Conservation (phyloP, 345 rosid genomes). For the Salix arbutifolia region DNA sequence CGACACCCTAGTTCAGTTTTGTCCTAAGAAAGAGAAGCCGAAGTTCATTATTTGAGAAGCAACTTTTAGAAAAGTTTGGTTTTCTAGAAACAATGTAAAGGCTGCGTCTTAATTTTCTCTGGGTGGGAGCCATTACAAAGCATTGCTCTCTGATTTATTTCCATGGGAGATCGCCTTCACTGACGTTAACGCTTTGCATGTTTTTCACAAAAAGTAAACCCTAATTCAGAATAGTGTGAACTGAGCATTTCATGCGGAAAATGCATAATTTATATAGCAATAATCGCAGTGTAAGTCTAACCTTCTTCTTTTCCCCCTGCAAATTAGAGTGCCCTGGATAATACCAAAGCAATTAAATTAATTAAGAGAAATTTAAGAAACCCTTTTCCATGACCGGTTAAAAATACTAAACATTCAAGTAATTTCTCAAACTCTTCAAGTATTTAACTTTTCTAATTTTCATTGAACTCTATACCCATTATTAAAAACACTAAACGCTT, state of each 20-base stretch:
- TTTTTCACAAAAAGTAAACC: neutral
- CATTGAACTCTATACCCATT: no score
- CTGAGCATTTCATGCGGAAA: neutral
- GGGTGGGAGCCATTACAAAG: constrained; percentile 2
- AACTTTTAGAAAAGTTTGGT: neutral
- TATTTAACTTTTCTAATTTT: no score
- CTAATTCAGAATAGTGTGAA: neutral
- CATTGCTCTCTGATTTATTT: neutral
- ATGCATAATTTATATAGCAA: neutral
- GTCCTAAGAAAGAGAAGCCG: no score
- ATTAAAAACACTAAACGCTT: no score
- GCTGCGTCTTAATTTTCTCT: neutral
- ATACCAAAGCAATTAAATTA: no score
- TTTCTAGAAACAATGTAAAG: neutral
- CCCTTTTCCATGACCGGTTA: no score
- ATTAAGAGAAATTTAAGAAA: no score
- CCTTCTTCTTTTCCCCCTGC: neutral
- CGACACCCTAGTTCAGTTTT: no score
- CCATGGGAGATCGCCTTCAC: neutral
- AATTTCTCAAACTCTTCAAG: no score
- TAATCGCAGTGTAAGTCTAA: no score
- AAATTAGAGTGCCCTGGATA: no score
- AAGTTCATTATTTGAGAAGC: neutral
- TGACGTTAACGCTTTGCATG: neutral
- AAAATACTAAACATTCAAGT: no score